These are phyloP conservation scores for Penicillium brasilianum DNA, from an alignment of 2,329 filamentous ascomycete species.

Conservation along the genomic window DNA sequence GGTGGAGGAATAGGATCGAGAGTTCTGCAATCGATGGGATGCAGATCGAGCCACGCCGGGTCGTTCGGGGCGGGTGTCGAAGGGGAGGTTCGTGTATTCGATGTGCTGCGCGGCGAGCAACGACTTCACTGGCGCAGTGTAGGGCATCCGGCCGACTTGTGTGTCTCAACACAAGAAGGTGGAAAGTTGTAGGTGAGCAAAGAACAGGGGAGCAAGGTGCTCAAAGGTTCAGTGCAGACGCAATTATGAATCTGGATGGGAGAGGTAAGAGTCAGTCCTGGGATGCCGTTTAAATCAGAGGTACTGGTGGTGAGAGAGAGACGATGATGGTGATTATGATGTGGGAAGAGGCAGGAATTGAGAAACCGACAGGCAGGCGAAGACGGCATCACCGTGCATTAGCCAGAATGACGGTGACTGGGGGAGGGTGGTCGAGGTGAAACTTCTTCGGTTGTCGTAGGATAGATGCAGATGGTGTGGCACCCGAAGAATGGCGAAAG, in stretches of 20 bases:
- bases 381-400: conserved; percentile 24
- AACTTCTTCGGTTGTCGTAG: conserved; percentile 19
- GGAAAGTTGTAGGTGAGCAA: conserved; percentile 18
- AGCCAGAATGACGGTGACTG: conserved; percentile 18
- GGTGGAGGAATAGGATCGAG: conserved; percentile 63
- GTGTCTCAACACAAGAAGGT: conserved; percentile 36
- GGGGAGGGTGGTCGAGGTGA: conserved; percentile 4
- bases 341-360: conserved; percentile 3
- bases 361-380: conserved; percentile 20
- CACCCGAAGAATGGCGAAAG: conserved; percentile 22
- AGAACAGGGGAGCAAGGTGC: conserved; percentile 6
- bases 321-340: too few relatives aligned
- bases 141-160: conserved; percentile 55
- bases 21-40: conserved; percentile 53
- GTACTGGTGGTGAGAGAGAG: conserved; percentile 19
- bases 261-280: conserved; percentile 15
- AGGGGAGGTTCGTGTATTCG: conserved; percentile 55
- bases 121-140: conserved; percentile 58
- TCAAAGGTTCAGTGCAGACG: conserved; percentile 12
- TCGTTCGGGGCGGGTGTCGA: conserved; percentile 26
- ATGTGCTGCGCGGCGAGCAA: conserved; percentile 61
- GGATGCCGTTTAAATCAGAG: conserved; percentile 11
- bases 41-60: conserved; percentile 27
- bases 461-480: conserved; percentile 31
- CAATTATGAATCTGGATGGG: conserved; percentile 18